Percentiles rank a stretch among this genome's conserved stretches.
phyloP scores from a whole-genome alignment of 2,329 filamentous ascomycete genomes.

The Acrodontium crateriforme region DNA sequence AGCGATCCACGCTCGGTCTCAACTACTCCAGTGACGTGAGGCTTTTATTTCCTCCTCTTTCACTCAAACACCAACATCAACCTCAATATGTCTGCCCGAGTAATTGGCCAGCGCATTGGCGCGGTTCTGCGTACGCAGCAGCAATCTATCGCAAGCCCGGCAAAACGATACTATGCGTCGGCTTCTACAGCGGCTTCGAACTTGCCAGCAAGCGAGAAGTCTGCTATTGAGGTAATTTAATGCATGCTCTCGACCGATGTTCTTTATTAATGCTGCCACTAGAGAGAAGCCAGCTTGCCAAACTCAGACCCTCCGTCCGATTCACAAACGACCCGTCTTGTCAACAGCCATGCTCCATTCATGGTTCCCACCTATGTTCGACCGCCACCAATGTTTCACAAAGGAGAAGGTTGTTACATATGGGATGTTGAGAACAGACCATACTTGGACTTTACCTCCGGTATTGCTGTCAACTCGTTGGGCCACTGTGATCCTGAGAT shows the following conservation, averaged over 20 bases:
- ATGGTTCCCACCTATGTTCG: conserved; percentile 96
- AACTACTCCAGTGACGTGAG: too few species aligned
- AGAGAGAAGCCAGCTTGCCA: conserved; percentile 40
- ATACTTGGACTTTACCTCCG: conserved; percentile 90
- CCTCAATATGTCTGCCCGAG: conserved; percentile 14
- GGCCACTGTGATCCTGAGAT: conserved; percentile 82
- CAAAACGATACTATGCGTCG: conserved; percentile 22
- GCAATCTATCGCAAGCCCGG: conserved; percentile 2
- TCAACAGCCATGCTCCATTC: conserved; percentile 63
- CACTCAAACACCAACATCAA: neutral
- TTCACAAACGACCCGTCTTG: conserved; percentile 60
- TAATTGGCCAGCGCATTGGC: conserved; percentile 11
- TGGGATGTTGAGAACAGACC: conserved; percentile 81
- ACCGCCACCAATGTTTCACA: conserved; percentile 77
- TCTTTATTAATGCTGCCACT: conserved; percentile 2
- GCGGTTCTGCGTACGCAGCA: conserved; percentile 7
- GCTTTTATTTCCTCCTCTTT: too few species aligned
- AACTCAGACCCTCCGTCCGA: conserved; percentile 61
- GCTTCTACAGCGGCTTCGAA: conserved; percentile 27
- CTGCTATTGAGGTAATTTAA: conserved; percentile 27
- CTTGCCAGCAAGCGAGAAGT: conserved; percentile 26
- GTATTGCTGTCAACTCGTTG: conserved; percentile 87
- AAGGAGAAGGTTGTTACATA: conserved; percentile 72
- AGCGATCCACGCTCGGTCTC: too few species aligned
- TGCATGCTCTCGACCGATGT: neutral